phyloP scores from a whole-genome alignment of 495 filamentous ascomycete species.

The Aspergillus saccharolyticus region DNA sequence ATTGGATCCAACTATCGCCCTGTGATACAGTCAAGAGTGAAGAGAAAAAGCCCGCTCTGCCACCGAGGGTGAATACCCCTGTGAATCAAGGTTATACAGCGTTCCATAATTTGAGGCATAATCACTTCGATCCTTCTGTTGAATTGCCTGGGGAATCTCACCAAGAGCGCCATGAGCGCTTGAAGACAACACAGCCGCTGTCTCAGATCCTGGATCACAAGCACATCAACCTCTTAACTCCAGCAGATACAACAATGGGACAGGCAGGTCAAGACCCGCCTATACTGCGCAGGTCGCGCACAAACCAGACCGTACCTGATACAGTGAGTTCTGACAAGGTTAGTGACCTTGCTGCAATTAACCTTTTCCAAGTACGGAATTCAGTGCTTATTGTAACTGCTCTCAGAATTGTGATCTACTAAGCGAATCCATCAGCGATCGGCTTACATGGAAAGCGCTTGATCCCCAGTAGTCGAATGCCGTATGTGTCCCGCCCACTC shows the following conservation, averaged over 20 bases:
- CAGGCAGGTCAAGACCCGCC: not conserved
- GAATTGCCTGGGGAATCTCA: not conserved
- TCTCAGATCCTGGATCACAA: not conserved
- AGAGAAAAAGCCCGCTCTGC: constrained; percentile 6
- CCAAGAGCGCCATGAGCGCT: no score
- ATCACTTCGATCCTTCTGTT: not conserved
- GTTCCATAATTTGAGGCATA: not conserved
- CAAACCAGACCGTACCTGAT: not conserved
- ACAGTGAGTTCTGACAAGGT: not conserved
- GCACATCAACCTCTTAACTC: not conserved
- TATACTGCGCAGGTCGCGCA: not conserved
- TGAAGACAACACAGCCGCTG: no score
- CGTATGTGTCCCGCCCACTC: no score
- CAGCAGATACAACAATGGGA: not conserved
- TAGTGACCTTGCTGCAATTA: not conserved
- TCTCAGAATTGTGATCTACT: constrained; percentile 20
- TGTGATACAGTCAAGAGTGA: not conserved
- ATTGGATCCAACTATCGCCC: constrained; percentile 56
- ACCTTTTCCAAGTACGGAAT: not conserved
- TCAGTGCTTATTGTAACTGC: not conserved
- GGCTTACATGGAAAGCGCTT: constrained; percentile 34
- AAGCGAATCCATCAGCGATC: constrained; percentile 19
- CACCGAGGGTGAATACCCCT: constrained; percentile 8
- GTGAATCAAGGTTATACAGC: not conserved
- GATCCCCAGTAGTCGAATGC: constrained; percentile 18